Evolutionary conservation across 176 grass and related monocot genomes (phyloP).

Genomic region (Lolium perenne): DNA sequence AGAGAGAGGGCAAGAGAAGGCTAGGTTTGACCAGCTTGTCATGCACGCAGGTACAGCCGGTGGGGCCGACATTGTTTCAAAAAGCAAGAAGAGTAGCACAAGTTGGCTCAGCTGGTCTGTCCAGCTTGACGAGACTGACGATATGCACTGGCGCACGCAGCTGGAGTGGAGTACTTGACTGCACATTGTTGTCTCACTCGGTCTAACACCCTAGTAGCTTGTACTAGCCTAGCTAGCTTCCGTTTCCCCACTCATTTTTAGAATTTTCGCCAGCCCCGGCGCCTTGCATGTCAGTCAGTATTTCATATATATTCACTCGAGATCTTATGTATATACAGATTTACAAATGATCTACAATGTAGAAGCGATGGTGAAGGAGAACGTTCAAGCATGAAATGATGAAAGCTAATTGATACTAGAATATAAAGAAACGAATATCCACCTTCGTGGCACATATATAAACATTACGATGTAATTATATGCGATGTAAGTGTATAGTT

Average conservation of each 20-base stretch:
- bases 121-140: not conserved
- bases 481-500: too few relatives aligned
- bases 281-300: not conserved
- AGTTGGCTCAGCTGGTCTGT: not conserved
- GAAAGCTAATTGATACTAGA: too few relatives aligned
- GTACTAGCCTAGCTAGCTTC: not conserved
- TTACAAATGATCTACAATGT: not conserved
- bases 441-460: too few relatives aligned
- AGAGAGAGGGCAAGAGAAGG: not conserved
- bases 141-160: not conserved
- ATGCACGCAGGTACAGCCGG: not conserved
- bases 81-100: not conserved
- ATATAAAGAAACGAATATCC: too few relatives aligned
- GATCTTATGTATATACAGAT: not conserved
- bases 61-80: not conserved
- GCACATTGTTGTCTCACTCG: not conserved
- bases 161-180: constrained; percentile 34
- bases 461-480: too few relatives aligned
- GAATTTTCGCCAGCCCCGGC: not conserved
- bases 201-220: not conserved
- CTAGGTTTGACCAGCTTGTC: constrained; percentile 11
- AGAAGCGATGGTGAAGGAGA: too few relatives aligned
- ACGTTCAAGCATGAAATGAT: too few relatives aligned
- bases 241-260: not conserved
- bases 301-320: too few relatives aligned